These are phyloP conservation scores for Porphyrellus sp. DNA, from an alignment of 1,284 basidiomycete species.

Conservation along the genomic window DNA sequence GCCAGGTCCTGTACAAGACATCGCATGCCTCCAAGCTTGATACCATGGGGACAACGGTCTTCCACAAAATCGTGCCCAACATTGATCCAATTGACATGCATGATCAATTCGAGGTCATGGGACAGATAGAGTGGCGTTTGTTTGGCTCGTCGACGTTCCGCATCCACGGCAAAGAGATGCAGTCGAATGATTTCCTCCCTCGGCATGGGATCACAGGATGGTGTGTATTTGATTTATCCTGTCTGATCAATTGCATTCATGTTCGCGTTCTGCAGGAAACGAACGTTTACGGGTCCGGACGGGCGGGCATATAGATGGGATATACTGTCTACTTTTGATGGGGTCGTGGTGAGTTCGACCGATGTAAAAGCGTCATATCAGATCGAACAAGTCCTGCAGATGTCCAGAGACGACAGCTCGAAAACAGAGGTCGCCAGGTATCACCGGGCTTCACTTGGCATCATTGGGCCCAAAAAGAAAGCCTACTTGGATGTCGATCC, in stretches of 20 bases:
- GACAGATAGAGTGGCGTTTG: conserved; percentile 23
- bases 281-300: conserved; percentile 32
- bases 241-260: not conserved
- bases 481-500: conserved; percentile 34
- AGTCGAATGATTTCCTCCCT: conserved; percentile 29
- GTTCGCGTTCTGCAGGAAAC: conserved; percentile 20
- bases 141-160: conserved; percentile 23
- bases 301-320: conserved; percentile 29
- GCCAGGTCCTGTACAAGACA: conserved; percentile 34
- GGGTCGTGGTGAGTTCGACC: conserved; percentile 24
- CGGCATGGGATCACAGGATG: conserved; percentile 22
- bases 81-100: conserved; percentile 20
- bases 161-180: conserved; percentile 18
- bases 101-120: conserved; percentile 18
- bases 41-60: conserved; percentile 18
- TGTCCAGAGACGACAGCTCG: conserved; percentile 20
- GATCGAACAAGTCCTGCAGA: conserved; percentile 12
- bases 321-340: conserved; percentile 10
- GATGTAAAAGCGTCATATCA: too few relatives aligned
- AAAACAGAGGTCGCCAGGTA: conserved; percentile 29
- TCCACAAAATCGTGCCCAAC: conserved; percentile 21
- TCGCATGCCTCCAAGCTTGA: conserved; percentile 20
- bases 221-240: conserved; percentile 14
- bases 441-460: conserved; percentile 18
- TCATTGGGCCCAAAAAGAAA: conserved; percentile 20